Evolutionary conservation across 441 rosid species (phyloP).

Genomic region (Jatropha multifida): DNA sequence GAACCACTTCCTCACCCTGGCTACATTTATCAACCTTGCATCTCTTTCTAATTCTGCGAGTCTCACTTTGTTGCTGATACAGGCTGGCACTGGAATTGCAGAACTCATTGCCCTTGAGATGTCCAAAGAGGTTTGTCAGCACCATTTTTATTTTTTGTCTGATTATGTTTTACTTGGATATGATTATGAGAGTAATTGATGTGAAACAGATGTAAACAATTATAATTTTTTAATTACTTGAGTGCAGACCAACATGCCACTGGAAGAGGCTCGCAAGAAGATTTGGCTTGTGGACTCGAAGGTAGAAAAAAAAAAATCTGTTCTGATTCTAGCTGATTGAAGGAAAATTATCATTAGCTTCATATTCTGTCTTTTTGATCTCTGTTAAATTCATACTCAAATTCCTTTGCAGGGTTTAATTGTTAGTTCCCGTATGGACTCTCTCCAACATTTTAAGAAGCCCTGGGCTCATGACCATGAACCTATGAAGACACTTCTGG

Average conservation of each 20-base stretch:
- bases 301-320: conserved; percentile 24
- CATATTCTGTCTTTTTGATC: not conserved
- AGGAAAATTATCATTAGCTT: not conserved
- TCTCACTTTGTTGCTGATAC: conserved; percentile 24
- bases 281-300: conserved; percentile 59
- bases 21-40: not conserved
- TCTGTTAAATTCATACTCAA: not conserved
- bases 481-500: conserved; percentile 58
- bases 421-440: conserved; percentile 67
- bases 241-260: conserved; percentile 47
- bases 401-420: conserved; percentile 62
- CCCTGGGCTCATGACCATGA: conserved; percentile 89
- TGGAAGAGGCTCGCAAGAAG: conserved; percentile 35
- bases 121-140: conserved; percentile 54
- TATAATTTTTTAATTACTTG: not conserved
- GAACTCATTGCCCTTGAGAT: conserved; percentile 87
- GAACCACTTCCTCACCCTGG: not conserved
- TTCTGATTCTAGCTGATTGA: conserved; percentile 3
- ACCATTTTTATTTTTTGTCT: not conserved
- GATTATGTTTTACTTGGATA: not conserved
- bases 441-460: conserved; percentile 87
- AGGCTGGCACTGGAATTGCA: conserved; percentile 96
- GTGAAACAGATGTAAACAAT: not conserved
- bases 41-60: not conserved
- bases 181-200: not conserved